Conservation (phyloP, 257 asterid species). For the Solanum paucissectum region DNA sequence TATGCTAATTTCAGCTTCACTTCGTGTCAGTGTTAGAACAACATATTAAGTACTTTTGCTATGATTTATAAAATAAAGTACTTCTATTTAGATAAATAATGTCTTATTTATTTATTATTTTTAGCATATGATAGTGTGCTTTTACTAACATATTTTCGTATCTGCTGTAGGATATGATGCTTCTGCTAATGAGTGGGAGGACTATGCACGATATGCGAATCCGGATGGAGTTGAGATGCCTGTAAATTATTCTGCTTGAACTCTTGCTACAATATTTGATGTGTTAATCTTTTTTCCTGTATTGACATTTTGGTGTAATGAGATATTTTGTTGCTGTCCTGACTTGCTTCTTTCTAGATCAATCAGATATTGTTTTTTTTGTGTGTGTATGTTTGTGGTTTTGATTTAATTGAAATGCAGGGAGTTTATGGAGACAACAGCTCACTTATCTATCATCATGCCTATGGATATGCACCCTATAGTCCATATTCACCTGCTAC, state of each 20-base stretch:
- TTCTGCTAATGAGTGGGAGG: slow-evolving; percentile 38
- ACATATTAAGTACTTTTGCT: neutral
- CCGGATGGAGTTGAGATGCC: slow-evolving; percentile 42
- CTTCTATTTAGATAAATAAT: neutral
- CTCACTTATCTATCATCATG: slow-evolving; percentile 50
- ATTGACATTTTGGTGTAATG: neutral
- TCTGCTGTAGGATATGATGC: slow-evolving; percentile 28
- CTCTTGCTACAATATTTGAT: neutral
- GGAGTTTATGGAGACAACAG: slow-evolving; percentile 63
- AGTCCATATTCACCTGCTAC: slow-evolving; percentile 62
- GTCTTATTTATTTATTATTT: neutral
- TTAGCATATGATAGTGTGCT: neutral
- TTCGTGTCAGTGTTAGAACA: neutral
- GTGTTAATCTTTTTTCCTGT: neutral
- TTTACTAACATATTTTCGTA: neutral
- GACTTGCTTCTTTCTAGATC: neutral
- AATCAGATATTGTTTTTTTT: neutral
- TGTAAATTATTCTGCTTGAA: slow-evolving; percentile 15
- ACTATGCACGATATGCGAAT: slow-evolving; percentile 32
- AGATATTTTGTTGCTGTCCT: neutral
- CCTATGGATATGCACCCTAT: slow-evolving; percentile 57
- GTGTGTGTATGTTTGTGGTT: neutral
- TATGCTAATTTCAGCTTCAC: neutral
- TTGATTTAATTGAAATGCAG: slow-evolving; percentile 11
- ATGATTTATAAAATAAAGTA: neutral